Evolutionary conservation across 495 filamentous ascomycete genomes (phyloP).

Genomic region (Penicillium diatomitis): DNA sequence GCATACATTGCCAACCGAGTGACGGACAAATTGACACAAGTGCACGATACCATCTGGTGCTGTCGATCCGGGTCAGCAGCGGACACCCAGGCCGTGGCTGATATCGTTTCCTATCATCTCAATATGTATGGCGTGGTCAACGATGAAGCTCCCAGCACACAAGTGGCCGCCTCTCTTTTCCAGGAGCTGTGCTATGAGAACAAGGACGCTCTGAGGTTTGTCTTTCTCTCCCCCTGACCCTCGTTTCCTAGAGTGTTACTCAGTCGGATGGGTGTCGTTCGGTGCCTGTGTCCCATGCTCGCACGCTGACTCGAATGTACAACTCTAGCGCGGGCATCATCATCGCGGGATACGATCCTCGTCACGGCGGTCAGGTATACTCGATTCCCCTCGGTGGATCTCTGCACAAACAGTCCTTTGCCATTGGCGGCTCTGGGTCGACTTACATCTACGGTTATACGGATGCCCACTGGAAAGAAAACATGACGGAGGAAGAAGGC

Average conservation of each 20-base stretch:
- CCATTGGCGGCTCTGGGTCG: constrained; percentile 93
- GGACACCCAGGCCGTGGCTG: constrained; percentile 94
- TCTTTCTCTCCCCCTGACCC: background rate
- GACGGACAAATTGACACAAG: constrained; percentile 96
- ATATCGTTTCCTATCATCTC: constrained; percentile 94
- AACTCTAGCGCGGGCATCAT: constrained; percentile 79
- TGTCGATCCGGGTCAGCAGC: constrained; percentile 94
- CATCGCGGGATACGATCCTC: constrained; percentile 89
- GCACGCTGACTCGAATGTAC: constrained; percentile 11
- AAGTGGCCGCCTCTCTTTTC: constrained; percentile 88
- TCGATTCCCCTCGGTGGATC: constrained; percentile 95
- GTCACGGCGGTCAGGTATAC: constrained; percentile 93
- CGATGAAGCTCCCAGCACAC: constrained; percentile 80
- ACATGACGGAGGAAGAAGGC: constrained; percentile 91
- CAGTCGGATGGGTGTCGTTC: too few relatives aligned
- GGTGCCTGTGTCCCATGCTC: too few relatives aligned
- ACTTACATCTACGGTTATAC: constrained; percentile 99
- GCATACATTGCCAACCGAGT: constrained; percentile 98
- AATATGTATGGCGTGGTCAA: constrained; percentile 85
- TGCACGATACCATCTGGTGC: constrained; percentile 99
- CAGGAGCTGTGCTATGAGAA: constrained; percentile 97
- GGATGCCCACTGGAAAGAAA: constrained; percentile 90
- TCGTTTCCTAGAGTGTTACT: background rate
- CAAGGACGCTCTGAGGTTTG: constrained; percentile 81
- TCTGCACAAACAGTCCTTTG: constrained; percentile 91